Evolutionary conservation across 2,329 filamentous ascomycete genomes (phyloP).

Genomic region (Monosporascus sp.): DNA sequence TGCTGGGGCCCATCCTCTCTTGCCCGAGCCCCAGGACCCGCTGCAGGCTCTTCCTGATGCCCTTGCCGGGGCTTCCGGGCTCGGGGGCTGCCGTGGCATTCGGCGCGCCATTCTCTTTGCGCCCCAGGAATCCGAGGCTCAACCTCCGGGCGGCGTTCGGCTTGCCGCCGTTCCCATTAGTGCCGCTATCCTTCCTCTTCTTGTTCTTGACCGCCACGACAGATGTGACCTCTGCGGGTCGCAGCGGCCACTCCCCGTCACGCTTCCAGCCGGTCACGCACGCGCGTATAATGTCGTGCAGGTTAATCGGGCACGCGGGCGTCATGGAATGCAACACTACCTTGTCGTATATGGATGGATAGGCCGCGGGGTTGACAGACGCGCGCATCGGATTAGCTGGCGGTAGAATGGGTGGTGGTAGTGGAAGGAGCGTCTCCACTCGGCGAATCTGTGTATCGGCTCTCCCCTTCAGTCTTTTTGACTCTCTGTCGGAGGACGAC

Average conservation of each 20-base stretch:
- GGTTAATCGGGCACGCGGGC: slow-evolving; percentile 82
- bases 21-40: slow-evolving; percentile 29
- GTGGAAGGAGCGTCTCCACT: slow-evolving; percentile 61
- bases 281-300: slow-evolving; percentile 71
- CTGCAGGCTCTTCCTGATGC: slow-evolving; percentile 29
- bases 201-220: slow-evolving; percentile 34
- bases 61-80: slow-evolving; percentile 12
- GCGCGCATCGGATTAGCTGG: slow-evolving; percentile 69
- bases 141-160: slow-evolving; percentile 33
- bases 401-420: slow-evolving; percentile 69
- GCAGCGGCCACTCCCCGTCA: slow-evolving; percentile 87
- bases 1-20: slow-evolving; percentile 13
- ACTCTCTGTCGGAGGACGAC: slow-evolving; percentile 35
- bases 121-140: slow-evolving; percentile 42
- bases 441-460: slow-evolving; percentile 37
- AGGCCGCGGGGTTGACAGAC: slow-evolving; percentile 67
- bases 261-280: slow-evolving; percentile 90
- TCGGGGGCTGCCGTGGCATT: slow-evolving; percentile 8
- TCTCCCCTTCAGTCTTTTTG: slow-evolving; percentile 31
- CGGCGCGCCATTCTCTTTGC: slow-evolving; percentile 24
- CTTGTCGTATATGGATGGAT: slow-evolving; percentile 83
- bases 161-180: slow-evolving; percentile 13
- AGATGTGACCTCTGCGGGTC: slow-evolving; percentile 37
- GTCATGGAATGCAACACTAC: slow-evolving; percentile 75
- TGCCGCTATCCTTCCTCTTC: slow-evolving; percentile 19